Conservation (phyloP, 2,329 filamentous ascomycete genomes). For the Fusarium avenaceum region DNA sequence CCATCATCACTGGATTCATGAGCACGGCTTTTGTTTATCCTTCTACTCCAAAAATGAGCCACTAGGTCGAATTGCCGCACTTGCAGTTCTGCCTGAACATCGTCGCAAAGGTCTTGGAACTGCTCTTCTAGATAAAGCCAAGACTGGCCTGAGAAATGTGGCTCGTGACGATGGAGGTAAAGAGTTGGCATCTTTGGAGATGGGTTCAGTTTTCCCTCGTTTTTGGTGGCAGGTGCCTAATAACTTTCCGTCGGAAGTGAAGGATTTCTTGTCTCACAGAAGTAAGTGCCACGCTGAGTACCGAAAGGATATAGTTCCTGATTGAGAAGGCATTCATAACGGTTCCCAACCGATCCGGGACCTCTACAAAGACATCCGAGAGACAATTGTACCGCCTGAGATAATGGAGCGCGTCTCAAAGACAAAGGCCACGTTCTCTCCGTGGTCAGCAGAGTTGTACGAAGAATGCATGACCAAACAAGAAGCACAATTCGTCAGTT, state of each 20-base stretch:
- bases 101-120: slow-evolving; percentile 37
- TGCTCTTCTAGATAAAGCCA: slow-evolving; percentile 29
- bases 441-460: slow-evolving; percentile 43
- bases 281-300: slow-evolving; percentile 11
- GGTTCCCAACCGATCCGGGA: slow-evolving; percentile 17
- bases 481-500: slow-evolving; percentile 35
- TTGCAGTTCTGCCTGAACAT: slow-evolving; percentile 40
- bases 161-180: not conserved
- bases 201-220: slow-evolving; percentile 40
- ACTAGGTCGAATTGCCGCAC: slow-evolving; percentile 32
- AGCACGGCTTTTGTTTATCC: slow-evolving; percentile 40
- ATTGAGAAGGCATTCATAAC: slow-evolving; percentile 26
- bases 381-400: slow-evolving; percentile 20
- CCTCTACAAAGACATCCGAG: slow-evolving; percentile 38
- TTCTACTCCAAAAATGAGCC: slow-evolving; percentile 4
- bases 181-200: slow-evolving; percentile 29
- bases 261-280: slow-evolving; percentile 37
- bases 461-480: slow-evolving; percentile 47
- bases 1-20: slow-evolving; percentile 38
- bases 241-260: slow-evolving; percentile 4
- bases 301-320: not conserved
- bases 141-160: not conserved
- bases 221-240: slow-evolving; percentile 45
- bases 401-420: slow-evolving; percentile 40
- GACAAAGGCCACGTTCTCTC: slow-evolving; percentile 32